These are phyloP conservation scores for Sanguinoderma infundibulare DNA, from an alignment of 1,284 basidiomycete genomes.

Conservation along the genomic window DNA sequence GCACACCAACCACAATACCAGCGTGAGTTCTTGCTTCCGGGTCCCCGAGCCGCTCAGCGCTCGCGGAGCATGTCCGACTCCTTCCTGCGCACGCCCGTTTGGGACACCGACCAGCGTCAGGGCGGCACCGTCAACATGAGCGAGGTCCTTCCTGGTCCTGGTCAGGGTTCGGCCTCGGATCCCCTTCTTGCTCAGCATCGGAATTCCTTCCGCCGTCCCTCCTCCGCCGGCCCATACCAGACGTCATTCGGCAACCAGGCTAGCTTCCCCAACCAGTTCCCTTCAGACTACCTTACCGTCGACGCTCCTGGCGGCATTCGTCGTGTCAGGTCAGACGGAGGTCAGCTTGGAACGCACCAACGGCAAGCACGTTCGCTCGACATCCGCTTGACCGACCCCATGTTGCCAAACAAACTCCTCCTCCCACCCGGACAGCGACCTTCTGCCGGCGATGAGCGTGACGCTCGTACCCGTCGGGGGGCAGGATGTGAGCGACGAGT, in stretches of 20 bases:
- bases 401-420: slow-evolving; percentile 25
- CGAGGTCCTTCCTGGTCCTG: slow-evolving; percentile 44
- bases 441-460: slow-evolving; percentile 67
- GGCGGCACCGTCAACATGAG: slow-evolving; percentile 49
- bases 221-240: slow-evolving; percentile 36
- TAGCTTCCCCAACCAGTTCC: slow-evolving; percentile 28
- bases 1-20: slow-evolving; percentile 23
- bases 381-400: slow-evolving; percentile 28
- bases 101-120: slow-evolving; percentile 45
- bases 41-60: slow-evolving; percentile 39
- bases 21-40: slow-evolving; percentile 31
- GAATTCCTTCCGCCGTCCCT: slow-evolving; percentile 29
- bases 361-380: slow-evolving; percentile 30
- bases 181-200: slow-evolving; percentile 25
- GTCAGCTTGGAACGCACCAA: slow-evolving; percentile 32
- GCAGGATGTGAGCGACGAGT: slow-evolving; percentile 62
- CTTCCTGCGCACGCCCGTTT: slow-evolving; percentile 53
- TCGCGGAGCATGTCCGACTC: slow-evolving; percentile 65
- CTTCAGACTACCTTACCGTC: slow-evolving; percentile 51
- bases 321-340: slow-evolving; percentile 54
- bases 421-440: slow-evolving; percentile 58
- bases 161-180: slow-evolving; percentile 32
- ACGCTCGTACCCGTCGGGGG: slow-evolving; percentile 59
- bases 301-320: slow-evolving; percentile 39
- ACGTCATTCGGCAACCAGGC: slow-evolving; percentile 35